Evolutionary conservation across 495 filamentous ascomycete species (phyloP).

Genomic region (Aspergillus saccharolyticus): DNA sequence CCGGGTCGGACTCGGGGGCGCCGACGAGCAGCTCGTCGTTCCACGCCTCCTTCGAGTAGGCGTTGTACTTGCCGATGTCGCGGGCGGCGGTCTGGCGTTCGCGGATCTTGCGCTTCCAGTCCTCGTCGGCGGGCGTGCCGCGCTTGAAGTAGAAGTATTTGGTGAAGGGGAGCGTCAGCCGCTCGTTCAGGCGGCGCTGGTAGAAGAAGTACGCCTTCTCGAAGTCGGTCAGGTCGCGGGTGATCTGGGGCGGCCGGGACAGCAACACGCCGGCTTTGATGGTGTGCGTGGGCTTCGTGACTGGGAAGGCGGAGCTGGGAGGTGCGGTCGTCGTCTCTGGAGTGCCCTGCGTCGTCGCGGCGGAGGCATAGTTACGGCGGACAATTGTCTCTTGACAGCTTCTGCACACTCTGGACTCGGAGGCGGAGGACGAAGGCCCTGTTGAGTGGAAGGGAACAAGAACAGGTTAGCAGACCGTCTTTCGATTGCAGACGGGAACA

Average conservation of each 20-base stretch:
- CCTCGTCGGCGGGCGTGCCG: conserved; percentile 74
- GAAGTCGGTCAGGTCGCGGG: conserved; percentile 75
- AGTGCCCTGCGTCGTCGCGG: conserved; percentile 30
- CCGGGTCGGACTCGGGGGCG: conserved; percentile 53
- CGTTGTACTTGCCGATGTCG: conserved; percentile 82
- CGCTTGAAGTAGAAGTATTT: conserved; percentile 95
- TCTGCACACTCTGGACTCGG: conserved; percentile 46
- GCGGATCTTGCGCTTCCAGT: conserved; percentile 83
- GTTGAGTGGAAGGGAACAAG: background rate
- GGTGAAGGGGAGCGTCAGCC: conserved; percentile 80
- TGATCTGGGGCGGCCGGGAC: conserved; percentile 81
- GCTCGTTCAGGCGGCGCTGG: conserved; percentile 94
- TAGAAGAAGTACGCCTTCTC: conserved; percentile 94
- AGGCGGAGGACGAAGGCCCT: conserved; percentile 42
- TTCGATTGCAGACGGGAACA: background rate
- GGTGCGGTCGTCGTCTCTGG: conserved; percentile 27
- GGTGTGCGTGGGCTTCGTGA: conserved; percentile 48
- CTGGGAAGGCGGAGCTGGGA: conserved; percentile 28
- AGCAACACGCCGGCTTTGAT: conserved; percentile 80
- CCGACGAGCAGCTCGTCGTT: conserved; percentile 87
- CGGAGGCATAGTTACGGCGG: conserved; percentile 42
- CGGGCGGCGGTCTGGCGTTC: conserved; percentile 69
- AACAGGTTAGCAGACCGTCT: conserved; percentile 5
- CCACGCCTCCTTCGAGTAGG: conserved; percentile 75
- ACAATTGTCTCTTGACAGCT: conserved; percentile 46